phyloP scores from a whole-genome alignment of 2,329 filamentous ascomycete species.

The Colletotrichum liaoningense region DNA sequence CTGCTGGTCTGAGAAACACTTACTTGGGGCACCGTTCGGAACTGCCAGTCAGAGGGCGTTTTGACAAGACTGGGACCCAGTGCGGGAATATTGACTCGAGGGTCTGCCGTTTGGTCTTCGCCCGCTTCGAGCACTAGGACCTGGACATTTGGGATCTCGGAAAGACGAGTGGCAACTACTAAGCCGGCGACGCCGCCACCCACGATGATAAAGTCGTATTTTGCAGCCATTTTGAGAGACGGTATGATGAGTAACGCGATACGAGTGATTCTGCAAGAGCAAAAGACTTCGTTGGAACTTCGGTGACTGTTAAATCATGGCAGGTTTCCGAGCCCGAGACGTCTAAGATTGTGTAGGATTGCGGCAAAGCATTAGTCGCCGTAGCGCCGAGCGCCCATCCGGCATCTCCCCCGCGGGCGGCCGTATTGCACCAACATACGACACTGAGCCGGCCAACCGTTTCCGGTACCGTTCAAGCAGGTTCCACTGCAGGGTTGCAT shows the following conservation, averaged over 20 bases:
- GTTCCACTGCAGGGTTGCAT: slow-evolving; percentile 28
- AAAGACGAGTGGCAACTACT: slow-evolving; percentile 32
- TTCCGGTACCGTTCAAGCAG: slow-evolving; percentile 27
- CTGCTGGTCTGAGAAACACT: neutral
- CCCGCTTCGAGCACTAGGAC: slow-evolving; percentile 46
- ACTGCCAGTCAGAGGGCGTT: slow-evolving; percentile 42
- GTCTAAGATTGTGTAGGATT: neutral
- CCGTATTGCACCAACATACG: slow-evolving; percentile 13
- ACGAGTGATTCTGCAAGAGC: neutral
- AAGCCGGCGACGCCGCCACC: slow-evolving; percentile 36
- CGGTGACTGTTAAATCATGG: slow-evolving; percentile 30
- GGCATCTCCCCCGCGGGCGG: slow-evolving; percentile 21
- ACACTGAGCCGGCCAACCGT: slow-evolving; percentile 7
- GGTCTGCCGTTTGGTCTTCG: slow-evolving; percentile 41
- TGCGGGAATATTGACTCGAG: slow-evolving; percentile 40
- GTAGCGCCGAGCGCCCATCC: neutral
- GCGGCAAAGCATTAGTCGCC: slow-evolving; percentile 6
- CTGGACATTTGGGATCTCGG: slow-evolving; percentile 34
- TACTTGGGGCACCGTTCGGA: slow-evolving; percentile 41
- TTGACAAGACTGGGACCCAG: slow-evolving; percentile 40
- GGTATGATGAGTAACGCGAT: slow-evolving; percentile 1
- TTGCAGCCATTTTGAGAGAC: slow-evolving; percentile 35
- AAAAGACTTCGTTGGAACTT: neutral
- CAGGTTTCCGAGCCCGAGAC: neutral
- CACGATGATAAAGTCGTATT: slow-evolving; percentile 36